Percentiles rank a stretch among this genome's conserved stretches.
phyloP scores from a whole-genome alignment of 1,139 yeast genomes.

The Taiozyma sp. region DNA sequence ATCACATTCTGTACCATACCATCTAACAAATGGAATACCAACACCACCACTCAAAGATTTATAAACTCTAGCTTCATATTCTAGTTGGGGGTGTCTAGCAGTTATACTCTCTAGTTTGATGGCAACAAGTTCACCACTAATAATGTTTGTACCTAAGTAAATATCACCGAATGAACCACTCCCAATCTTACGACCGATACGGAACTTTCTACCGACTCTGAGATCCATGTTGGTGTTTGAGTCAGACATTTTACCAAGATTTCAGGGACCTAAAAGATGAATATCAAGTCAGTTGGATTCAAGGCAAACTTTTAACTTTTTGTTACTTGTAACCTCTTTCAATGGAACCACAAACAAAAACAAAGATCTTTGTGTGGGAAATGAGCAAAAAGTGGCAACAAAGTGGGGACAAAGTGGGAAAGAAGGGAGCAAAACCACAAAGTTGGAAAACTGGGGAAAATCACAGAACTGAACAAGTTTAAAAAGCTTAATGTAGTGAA shows the following conservation, averaged over 20 bases:
- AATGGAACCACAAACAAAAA: neutral
- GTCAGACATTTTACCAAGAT: constrained; percentile 10
- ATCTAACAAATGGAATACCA: constrained; percentile 94
- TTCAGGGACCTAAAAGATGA: neutral
- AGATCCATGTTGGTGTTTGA: constrained; percentile 43
- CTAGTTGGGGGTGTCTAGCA: constrained; percentile 95
- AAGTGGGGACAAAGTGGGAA: too few relatives aligned
- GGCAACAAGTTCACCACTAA: constrained; percentile 96
- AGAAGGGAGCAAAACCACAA: neutral
- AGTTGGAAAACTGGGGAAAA: neutral
- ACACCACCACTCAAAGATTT: constrained; percentile 94
- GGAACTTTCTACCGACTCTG: constrained; percentile 91
- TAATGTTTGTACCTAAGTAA: constrained; percentile 86
- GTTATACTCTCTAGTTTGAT: constrained; percentile 86
- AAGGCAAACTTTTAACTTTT: neutral
- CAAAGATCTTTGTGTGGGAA: neutral
- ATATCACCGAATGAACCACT: constrained; percentile 98
- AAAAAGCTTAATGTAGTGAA: neutral
- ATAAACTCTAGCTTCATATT: constrained; percentile 93
- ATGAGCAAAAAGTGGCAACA: neutral
- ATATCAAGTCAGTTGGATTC: neutral
- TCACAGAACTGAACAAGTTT: neutral
- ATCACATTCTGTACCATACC: constrained; percentile 97
- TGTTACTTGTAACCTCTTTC: too few relatives aligned
- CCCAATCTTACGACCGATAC: constrained; percentile 95